A percentile compares a stretch with the other conserved stretches of the same genome.
These are phyloP conservation scores for Alternaria sp. DNA, from an alignment of 2,329 filamentous ascomycete genomes.

Conservation along the genomic window DNA sequence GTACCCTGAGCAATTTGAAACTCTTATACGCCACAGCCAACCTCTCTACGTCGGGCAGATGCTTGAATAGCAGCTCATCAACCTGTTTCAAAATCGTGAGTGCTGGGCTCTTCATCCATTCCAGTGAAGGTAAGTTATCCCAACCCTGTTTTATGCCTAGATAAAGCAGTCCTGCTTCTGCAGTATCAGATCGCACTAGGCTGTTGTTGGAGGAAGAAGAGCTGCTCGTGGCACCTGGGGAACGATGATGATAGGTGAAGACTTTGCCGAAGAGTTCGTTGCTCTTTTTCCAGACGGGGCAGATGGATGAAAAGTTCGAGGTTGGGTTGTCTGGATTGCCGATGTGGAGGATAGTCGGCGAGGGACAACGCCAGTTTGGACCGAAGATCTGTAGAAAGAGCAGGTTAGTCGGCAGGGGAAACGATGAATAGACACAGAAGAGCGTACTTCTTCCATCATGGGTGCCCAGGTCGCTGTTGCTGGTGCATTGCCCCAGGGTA, in stretches of 20 bases:
- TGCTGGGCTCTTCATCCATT: conserved; percentile 43
- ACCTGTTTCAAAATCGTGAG: conserved; percentile 41
- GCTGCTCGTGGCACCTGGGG: background rate
- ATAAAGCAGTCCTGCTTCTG: conserved; percentile 42
- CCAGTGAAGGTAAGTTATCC: conserved; percentile 26
- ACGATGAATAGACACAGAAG: background rate
- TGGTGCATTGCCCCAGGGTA: conserved; percentile 25
- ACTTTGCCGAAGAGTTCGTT: conserved; percentile 46
- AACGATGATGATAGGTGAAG: conserved; percentile 23
- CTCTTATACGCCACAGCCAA: conserved; percentile 45
- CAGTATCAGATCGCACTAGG: conserved; percentile 3
- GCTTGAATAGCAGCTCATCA: conserved; percentile 41
- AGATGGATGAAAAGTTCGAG: conserved; percentile 20
- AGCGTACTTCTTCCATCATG: conserved; percentile 38
- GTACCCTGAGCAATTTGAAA: conserved; percentile 44
- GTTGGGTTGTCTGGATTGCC: conserved; percentile 24
- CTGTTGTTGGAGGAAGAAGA: background rate
- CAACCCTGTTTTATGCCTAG: conserved; percentile 43
- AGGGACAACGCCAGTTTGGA: conserved; percentile 39
- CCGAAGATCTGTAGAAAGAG: conserved; percentile 37
- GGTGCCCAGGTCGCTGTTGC: conserved; percentile 40
- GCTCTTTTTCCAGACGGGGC: conserved; percentile 40
- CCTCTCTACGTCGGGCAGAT: conserved; percentile 36
- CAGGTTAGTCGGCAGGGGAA: background rate
- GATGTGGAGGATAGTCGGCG: conserved; percentile 43